These are phyloP conservation scores for Polychytrium aggregatum DNA, from an alignment of 192 early-diverging fungal genomes.

Conservation along the genomic window DNA sequence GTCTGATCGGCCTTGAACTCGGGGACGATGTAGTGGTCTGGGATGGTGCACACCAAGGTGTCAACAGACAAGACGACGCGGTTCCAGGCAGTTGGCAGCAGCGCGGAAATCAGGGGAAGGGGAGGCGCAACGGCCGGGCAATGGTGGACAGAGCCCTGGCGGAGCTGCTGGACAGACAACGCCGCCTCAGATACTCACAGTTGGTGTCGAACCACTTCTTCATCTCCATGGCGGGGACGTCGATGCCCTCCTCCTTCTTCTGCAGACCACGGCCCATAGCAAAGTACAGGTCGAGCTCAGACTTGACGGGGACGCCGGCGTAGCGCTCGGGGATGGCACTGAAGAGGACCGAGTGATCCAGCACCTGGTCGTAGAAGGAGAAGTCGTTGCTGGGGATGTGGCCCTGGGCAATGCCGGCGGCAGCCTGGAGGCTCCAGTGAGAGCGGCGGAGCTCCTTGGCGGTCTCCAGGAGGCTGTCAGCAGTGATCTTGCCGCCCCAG, in stretches of 20 bases:
- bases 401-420: slow-evolving; percentile 50
- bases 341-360: slow-evolving; percentile 43
- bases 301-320: slow-evolving; percentile 16
- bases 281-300: slow-evolving; percentile 87
- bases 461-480: slow-evolving; percentile 52
- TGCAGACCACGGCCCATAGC: slow-evolving; percentile 96
- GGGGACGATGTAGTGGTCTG: slow-evolving; percentile 75
- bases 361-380: slow-evolving; percentile 89
- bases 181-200: slow-evolving; percentile 41
- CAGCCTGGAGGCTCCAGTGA: slow-evolving; percentile 55
- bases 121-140: too few relatives aligned
- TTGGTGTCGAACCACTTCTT: slow-evolving; percentile 99
- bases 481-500: slow-evolving; percentile 80
- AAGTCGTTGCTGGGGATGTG: slow-evolving; percentile 91
- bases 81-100: neutral
- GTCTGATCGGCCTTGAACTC: slow-evolving; percentile 66
- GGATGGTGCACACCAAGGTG: neutral
- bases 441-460: slow-evolving; percentile 44
- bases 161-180: too few relatives aligned
- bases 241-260: slow-evolving; percentile 54
- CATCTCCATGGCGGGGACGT: slow-evolving; percentile 95
- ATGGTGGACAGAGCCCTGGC: too few relatives aligned
- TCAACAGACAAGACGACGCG: neutral
- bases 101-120: neutral
- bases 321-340: slow-evolving; percentile 52